Evolutionary conservation across 306 rosid species (phyloP).

Genomic region (Quercus aquifolioides): DNA sequence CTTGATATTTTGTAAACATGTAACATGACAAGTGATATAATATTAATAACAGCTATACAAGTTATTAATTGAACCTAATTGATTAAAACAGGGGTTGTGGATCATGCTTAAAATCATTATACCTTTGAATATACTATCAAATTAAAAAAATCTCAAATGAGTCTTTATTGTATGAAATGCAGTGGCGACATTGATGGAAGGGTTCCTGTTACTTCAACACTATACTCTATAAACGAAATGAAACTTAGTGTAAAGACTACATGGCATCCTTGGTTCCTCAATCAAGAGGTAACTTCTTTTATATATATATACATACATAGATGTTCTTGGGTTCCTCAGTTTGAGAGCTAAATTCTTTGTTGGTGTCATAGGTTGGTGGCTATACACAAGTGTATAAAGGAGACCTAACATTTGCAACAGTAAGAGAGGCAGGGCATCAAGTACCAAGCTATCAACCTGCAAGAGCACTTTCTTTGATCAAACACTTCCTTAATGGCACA

Average conservation of each 20-base stretch:
- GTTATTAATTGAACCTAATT: too few species aligned
- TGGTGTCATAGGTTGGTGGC: constrained; percentile 60
- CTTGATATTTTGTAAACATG: too few species aligned
- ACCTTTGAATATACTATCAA: too few species aligned
- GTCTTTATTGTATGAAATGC: constrained; percentile 19
- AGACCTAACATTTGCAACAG: constrained; percentile 62
- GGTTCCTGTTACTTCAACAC: constrained; percentile 88
- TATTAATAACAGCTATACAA: too few species aligned
- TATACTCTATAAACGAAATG: constrained; percentile 61
- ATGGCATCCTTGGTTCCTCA: constrained; percentile 74
- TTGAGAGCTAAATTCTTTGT: neutral
- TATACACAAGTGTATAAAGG: constrained; percentile 60
- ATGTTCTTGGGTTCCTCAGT: neutral
- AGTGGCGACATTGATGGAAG: constrained; percentile 89
- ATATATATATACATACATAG: too few species aligned
- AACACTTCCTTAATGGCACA: constrained; percentile 62
- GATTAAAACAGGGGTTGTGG: too few species aligned
- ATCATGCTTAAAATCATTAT: neutral
- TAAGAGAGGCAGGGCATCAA: constrained; percentile 84
- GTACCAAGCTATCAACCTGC: constrained; percentile 80
- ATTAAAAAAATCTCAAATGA: neutral
- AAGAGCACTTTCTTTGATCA: constrained; percentile 63
- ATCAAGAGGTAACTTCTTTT: constrained; percentile 51
- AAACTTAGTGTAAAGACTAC: constrained; percentile 50
- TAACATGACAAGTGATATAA: too few species aligned